Evolutionary conservation across 306 rosid species (phyloP).

Genomic region (Luffa acutangula): DNA sequence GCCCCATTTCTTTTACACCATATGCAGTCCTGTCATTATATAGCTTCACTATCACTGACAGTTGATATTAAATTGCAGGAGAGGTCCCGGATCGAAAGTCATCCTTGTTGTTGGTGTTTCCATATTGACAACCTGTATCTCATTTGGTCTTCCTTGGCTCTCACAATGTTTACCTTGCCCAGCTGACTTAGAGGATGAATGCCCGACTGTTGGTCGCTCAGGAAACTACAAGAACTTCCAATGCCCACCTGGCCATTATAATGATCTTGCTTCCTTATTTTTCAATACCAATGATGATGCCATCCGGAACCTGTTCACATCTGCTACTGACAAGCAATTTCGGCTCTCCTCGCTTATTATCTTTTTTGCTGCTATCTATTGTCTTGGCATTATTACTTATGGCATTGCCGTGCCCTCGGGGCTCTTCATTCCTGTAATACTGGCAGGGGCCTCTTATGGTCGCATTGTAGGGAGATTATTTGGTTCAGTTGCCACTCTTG

Average conservation of each 20-base stretch:
- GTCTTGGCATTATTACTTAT: conserved; percentile 63
- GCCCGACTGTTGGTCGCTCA: conserved; percentile 49
- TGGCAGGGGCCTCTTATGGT: conserved; percentile 79
- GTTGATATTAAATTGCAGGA: conserved; percentile 41
- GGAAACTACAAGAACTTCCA: conserved; percentile 65
- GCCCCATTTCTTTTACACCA: neutral
- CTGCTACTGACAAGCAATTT: conserved; percentile 41
- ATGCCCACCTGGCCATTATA: conserved; percentile 61
- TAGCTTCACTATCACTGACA: conserved; percentile 19
- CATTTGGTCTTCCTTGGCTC: conserved; percentile 67
- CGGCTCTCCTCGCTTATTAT: conserved; percentile 49
- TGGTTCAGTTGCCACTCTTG: conserved; percentile 36
- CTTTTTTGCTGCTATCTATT: conserved; percentile 48
- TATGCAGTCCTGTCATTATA: neutral
- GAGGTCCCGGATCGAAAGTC: conserved; percentile 49
- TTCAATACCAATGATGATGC: conserved; percentile 74
- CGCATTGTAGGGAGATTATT: conserved; percentile 57
- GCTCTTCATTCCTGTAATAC: conserved; percentile 78
- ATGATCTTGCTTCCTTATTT: conserved; percentile 85
- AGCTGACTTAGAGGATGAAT: conserved; percentile 28
- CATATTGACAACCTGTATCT: conserved; percentile 51
- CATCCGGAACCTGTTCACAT: conserved; percentile 53
- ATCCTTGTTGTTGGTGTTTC: conserved; percentile 46
- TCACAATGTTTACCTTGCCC: conserved; percentile 65
- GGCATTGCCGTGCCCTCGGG: conserved; percentile 90